phyloP scores from a whole-genome alignment of 371 early-diverging fungal genomes.

The Mortierella sp. region DNA sequence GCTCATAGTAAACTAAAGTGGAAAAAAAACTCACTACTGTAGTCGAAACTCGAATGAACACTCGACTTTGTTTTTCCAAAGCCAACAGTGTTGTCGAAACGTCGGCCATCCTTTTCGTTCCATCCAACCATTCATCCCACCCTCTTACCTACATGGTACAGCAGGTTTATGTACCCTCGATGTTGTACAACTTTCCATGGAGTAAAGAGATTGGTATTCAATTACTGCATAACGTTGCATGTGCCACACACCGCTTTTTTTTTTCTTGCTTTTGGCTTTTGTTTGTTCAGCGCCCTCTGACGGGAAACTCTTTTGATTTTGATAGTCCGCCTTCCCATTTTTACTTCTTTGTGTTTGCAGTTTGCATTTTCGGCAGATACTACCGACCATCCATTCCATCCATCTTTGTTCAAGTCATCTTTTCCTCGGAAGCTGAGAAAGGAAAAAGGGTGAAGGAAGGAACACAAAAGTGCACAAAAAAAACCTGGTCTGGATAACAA shows the following conservation, averaged over 20 bases:
- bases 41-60: background rate
- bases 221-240: background rate
- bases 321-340: background rate
- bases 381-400: background rate
- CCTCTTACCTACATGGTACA: background rate
- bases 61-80: background rate
- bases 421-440: background rate
- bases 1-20: background rate
- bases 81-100: too few relatives aligned
- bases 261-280: background rate
- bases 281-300: slow-evolving; percentile 8
- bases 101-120: too few relatives aligned
- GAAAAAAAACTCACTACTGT: background rate
- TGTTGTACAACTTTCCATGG: background rate
- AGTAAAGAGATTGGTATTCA: background rate
- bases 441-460: background rate
- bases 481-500: background rate
- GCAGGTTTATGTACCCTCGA: too few relatives aligned
- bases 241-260: background rate
- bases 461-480: background rate
- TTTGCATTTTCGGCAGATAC: background rate
- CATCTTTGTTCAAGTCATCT: background rate
- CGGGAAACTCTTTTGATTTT: background rate
- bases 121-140: background rate
- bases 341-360: background rate